Conservation (phyloP, 257 asterid genomes). For the Nemophila menziesii region DNA sequence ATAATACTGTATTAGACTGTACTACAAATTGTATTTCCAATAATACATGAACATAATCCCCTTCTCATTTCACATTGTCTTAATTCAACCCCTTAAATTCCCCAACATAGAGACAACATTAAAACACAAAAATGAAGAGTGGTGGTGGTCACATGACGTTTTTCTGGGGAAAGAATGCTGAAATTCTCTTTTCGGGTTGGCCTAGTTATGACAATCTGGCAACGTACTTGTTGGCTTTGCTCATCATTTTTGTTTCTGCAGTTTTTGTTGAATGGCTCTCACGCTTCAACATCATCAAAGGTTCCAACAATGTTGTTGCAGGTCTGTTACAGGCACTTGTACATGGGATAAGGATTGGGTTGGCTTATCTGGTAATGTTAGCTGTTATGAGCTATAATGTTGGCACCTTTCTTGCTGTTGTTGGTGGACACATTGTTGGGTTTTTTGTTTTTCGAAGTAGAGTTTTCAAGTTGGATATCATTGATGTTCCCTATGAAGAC, state of each 20-base stretch:
- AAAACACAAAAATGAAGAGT: too few species aligned
- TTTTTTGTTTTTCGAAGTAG: too few species aligned
- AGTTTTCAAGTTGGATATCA: too few species aligned
- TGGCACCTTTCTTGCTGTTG: slow-evolving; percentile 47
- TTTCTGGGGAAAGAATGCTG: slow-evolving; percentile 75
- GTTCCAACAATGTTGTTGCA: slow-evolving; percentile 10
- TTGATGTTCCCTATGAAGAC: slow-evolving; percentile 16
- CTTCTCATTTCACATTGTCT: too few species aligned
- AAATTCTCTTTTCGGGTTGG: slow-evolving; percentile 61
- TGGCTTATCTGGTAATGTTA: slow-evolving; percentile 67
- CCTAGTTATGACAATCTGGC: slow-evolving; percentile 51
- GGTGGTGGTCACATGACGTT: slow-evolving; percentile 97
- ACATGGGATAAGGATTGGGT: slow-evolving; percentile 39
- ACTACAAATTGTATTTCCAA: too few species aligned
- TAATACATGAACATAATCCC: too few species aligned
- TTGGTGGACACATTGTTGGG: slow-evolving; percentile 52
- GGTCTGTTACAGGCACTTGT: slow-evolving; percentile 35
- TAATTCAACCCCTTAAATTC: too few species aligned
- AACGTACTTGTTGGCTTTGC: slow-evolving; percentile 48
- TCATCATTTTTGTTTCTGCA: slow-evolving; percentile 32
- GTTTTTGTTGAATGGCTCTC: slow-evolving; percentile 50
- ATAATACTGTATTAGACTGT: too few species aligned
- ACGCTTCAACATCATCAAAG: slow-evolving; percentile 21
- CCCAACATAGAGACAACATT: too few species aligned
- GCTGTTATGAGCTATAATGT: slow-evolving; percentile 75